A percentile compares a stretch with the other conserved stretches of the same genome.
phyloP scores from a whole-genome alignment of 2,329 filamentous ascomycete genomes.

The Lachnellula arida region DNA sequence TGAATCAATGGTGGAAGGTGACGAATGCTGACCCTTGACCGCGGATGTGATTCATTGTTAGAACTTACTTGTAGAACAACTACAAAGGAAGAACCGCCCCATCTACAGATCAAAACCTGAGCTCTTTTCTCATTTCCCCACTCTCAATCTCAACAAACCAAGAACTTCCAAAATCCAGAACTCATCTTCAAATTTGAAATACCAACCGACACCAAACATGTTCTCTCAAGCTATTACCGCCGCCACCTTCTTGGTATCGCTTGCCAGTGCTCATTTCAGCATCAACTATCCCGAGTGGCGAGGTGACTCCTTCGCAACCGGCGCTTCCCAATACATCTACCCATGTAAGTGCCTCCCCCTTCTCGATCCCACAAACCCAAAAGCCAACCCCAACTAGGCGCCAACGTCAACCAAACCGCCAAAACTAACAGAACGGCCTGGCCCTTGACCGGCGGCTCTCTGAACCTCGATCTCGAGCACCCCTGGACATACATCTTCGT shows the following conservation, averaged over 20 bases:
- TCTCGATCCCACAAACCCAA: background rate
- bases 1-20: background rate
- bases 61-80: background rate
- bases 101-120: background rate
- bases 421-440: conserved; percentile 42
- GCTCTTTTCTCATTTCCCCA: background rate
- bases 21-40: background rate
- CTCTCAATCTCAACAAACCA: background rate
- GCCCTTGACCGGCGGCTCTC: conserved; percentile 43
- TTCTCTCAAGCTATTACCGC: conserved; percentile 12
- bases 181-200: background rate
- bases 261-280: conserved; percentile 50
- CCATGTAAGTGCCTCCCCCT: conserved; percentile 26
- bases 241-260: conserved; percentile 37
- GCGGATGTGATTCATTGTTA: background rate
- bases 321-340: conserved; percentile 30
- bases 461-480: conserved; percentile 49
- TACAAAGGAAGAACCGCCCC: background rate
- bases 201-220: background rate
- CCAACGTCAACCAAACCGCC: conserved; percentile 41
- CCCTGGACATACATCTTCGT: conserved; percentile 47
- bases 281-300: conserved; percentile 48
- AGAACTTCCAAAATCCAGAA: background rate
- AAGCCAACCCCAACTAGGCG: conserved; percentile 42
- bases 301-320: conserved; percentile 40